phyloP scores from a whole-genome alignment of 805 yeast species.

The Candida dajiaensis region DNA sequence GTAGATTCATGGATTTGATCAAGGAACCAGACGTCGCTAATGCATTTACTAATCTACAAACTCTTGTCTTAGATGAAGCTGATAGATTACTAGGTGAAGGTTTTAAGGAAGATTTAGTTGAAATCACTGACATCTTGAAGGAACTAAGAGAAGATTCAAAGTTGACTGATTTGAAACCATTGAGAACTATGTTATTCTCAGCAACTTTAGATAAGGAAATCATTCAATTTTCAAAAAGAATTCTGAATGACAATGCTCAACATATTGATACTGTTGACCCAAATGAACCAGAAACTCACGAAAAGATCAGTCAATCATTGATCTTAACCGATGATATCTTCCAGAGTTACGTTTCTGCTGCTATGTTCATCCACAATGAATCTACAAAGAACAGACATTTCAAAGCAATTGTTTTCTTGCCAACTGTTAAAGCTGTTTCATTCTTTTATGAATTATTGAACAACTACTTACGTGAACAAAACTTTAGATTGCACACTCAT shows the following conservation, averaged over 20 bases:
- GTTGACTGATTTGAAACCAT: constrained; percentile 27
- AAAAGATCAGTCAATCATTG: constrained; percentile 65
- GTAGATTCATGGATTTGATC: constrained; percentile 66
- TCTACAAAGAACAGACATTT: constrained; percentile 36
- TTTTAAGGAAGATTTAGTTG: constrained; percentile 59
- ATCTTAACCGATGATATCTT: constrained; percentile 48
- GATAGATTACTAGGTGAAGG: constrained; percentile 82
- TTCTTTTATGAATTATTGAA: constrained; percentile 31
- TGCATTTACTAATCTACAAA: constrained; percentile 47
- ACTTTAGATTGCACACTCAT: constrained; percentile 25
- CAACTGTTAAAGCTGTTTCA: constrained; percentile 65
- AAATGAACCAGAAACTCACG: constrained; percentile 73
- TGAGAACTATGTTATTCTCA: constrained; percentile 73
- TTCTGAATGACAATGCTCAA: constrained; percentile 49
- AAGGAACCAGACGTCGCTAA: constrained; percentile 37
- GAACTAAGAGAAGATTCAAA: constrained; percentile 26
- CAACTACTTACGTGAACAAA: constrained; percentile 15
- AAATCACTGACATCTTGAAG: constrained; percentile 47
- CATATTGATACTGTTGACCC: constrained; percentile 71
- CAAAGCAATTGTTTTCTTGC: constrained; percentile 79
- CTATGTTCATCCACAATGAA: constrained; percentile 40
- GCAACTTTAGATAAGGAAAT: constrained; percentile 81
- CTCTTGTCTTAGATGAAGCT: constrained; percentile 85
- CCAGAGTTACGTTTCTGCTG: constrained; percentile 55
- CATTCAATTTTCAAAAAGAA: constrained; percentile 52